A percentile compares a stretch with the other conserved stretches of the same genome.
Conservation (phyloP, 176 grass and related monocot genomes). For the Bothriochloa decipiens region DNA sequence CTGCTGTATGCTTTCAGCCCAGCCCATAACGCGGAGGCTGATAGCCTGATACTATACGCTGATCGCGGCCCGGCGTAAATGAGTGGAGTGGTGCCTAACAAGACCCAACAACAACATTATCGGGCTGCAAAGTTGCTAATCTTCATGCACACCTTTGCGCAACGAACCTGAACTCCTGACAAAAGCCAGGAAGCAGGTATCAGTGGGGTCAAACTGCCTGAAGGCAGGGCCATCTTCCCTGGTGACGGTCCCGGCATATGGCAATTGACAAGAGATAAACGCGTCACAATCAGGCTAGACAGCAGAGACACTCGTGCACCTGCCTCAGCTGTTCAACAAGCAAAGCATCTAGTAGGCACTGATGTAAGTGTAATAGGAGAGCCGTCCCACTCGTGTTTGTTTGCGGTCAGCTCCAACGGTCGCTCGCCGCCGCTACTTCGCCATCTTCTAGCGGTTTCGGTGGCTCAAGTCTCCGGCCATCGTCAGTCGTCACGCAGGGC, state of each 20-base stretch:
- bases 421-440: not conserved
- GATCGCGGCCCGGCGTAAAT: not conserved
- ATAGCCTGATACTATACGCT: not conserved
- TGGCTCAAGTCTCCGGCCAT: constrained; percentile 3
- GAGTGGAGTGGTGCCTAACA: not conserved
- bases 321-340: not conserved
- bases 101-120: not conserved
- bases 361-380: not conserved
- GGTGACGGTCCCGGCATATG: not conserved
- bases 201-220: not conserved
- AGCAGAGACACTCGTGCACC: not conserved
- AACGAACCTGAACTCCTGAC: not conserved
- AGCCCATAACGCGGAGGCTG: not conserved
- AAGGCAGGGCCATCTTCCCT: not conserved
- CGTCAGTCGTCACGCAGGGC: too few species aligned
- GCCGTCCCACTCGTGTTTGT: not conserved
- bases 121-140: not conserved
- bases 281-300: not conserved
- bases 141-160: not conserved
- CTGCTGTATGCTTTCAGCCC: not conserved
- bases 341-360: not conserved
- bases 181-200: not conserved
- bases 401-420: not conserved
- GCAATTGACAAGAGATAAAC: not conserved
- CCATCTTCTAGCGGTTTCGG: not conserved